These are phyloP conservation scores for Fraxinus albicans DNA, from an alignment of 305 asterid species.

Conservation along the genomic window DNA sequence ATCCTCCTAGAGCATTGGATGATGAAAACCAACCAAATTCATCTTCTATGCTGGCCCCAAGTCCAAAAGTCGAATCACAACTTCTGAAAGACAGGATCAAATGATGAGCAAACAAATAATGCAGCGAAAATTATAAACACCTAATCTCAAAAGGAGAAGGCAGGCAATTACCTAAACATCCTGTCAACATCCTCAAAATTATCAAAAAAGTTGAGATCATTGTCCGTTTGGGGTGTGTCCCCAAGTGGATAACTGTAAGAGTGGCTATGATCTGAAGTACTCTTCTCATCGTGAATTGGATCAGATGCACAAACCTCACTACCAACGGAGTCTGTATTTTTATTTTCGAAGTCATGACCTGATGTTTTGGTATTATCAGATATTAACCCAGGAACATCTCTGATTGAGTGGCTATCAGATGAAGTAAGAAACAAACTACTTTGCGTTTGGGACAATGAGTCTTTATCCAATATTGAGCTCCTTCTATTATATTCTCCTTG, in stretches of 20 bases:
- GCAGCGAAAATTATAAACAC: not conserved
- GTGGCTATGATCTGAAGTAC: constrained; percentile 41
- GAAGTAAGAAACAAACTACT: constrained; percentile 40
- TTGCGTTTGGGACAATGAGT: constrained; percentile 35
- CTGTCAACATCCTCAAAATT: constrained; percentile 76
- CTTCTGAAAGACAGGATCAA: constrained; percentile 43
- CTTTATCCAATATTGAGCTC: constrained; percentile 48
- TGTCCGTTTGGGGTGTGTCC: constrained; percentile 44
- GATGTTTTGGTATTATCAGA: constrained; percentile 42
- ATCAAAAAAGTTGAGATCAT: constrained; percentile 48
- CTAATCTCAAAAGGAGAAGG: constrained; percentile 3
- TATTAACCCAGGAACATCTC: constrained; percentile 7
- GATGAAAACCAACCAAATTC: constrained; percentile 66
- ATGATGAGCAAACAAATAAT: constrained; percentile 25
- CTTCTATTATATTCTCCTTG: constrained; percentile 33
- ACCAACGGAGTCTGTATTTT: constrained; percentile 35
- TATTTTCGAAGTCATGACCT: constrained; percentile 40
- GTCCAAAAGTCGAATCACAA: constrained; percentile 67
- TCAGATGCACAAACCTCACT: constrained; percentile 40
- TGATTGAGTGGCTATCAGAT: constrained; percentile 26
- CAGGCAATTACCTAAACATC: constrained; percentile 64
- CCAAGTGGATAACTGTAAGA: constrained; percentile 55
- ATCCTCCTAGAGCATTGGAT: constrained; percentile 48
- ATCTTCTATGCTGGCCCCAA: constrained; percentile 52
- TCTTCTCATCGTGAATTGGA: constrained; percentile 37